phyloP scores from a whole-genome alignment of 768 basidiomycete species.

The Suillus subalutaceus region DNA sequence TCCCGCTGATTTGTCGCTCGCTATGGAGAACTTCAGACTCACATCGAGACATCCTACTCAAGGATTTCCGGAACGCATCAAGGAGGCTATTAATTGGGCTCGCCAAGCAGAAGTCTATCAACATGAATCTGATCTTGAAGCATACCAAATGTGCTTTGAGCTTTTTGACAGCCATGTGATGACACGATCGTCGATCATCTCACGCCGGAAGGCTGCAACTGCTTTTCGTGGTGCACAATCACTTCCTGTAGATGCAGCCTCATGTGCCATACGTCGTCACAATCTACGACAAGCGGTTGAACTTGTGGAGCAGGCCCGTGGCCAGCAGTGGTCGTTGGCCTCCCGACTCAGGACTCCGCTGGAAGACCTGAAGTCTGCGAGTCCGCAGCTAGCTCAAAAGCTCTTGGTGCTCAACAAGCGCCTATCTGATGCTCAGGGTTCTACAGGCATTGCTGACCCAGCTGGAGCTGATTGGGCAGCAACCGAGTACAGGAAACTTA shows the following conservation, averaged over 20 bases:
- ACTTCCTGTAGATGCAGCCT: conserved; percentile 3
- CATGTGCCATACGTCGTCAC: conserved; percentile 16
- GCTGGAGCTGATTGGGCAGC: background rate
- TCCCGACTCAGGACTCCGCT: conserved; percentile 26
- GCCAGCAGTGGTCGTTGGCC: conserved; percentile 30
- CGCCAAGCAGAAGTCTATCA: too few species aligned
- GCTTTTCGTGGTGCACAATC: background rate
- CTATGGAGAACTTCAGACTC: too few species aligned
- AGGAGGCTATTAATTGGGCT: too few species aligned
- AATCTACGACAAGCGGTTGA: conserved; percentile 22
- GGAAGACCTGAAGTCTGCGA: conserved; percentile 19
- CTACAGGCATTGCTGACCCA: background rate
- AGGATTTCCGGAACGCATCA: too few species aligned
- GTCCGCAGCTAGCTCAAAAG: background rate
- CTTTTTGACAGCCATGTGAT: too few species aligned
- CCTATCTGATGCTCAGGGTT: background rate
- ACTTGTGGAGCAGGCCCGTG: conserved; percentile 25
- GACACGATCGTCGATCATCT: background rate
- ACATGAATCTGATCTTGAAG: too few species aligned
- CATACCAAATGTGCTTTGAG: too few species aligned
- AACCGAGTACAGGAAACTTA: background rate
- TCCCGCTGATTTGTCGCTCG: too few species aligned
- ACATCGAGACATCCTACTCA: too few species aligned
- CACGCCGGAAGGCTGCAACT: background rate
- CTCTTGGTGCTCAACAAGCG: background rate